Conservation (phyloP, 2,329 filamentous ascomycete genomes). For the Pseudocercospora crystallina region DNA sequence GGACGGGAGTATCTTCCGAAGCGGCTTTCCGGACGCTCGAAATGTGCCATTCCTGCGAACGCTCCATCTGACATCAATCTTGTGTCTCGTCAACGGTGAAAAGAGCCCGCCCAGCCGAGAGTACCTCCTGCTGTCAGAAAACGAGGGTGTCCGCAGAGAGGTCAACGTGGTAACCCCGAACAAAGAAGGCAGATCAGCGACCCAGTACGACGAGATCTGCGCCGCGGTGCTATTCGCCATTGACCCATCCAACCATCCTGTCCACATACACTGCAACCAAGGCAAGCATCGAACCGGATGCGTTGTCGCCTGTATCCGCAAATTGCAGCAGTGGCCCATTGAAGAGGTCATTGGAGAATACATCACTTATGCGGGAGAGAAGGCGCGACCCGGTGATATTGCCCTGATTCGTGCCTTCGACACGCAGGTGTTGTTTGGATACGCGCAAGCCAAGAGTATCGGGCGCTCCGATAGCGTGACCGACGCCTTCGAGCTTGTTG, state of each 20-base stretch:
- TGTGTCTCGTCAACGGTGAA: conserved; percentile 49
- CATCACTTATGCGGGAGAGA: conserved; percentile 56
- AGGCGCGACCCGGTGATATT: conserved; percentile 50
- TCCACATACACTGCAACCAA: conserved; percentile 91
- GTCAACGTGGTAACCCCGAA: conserved; percentile 82
- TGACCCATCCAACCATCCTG: conserved; percentile 70
- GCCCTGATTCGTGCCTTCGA: conserved; percentile 47
- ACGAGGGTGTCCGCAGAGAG: conserved; percentile 66
- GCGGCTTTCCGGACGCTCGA: conserved; percentile 71
- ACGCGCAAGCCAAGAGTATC: conserved; percentile 8
- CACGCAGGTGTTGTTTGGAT: conserved; percentile 39
- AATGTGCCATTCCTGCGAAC: conserved; percentile 69
- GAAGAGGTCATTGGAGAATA: conserved; percentile 71
- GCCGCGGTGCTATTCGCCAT: conserved; percentile 70
- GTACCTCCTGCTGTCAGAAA: no score
- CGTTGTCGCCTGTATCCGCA: conserved; percentile 77
- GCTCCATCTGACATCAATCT: conserved; percentile 73
- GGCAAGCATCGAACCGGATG: conserved; percentile 92
- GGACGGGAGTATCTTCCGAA: conserved; percentile 72
- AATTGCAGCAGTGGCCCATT: conserved; percentile 66
- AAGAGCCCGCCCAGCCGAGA: no score
- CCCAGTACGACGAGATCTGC: conserved; percentile 66
- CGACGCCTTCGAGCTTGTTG: no score
- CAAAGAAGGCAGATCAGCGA: conserved; percentile 67
- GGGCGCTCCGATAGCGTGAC: no score